Percentiles rank a stretch among this genome's conserved stretches.
These are phyloP conservation scores for Ziziphus jujuba DNA, from an alignment of 306 rosid species.

Conservation along the genomic window DNA sequence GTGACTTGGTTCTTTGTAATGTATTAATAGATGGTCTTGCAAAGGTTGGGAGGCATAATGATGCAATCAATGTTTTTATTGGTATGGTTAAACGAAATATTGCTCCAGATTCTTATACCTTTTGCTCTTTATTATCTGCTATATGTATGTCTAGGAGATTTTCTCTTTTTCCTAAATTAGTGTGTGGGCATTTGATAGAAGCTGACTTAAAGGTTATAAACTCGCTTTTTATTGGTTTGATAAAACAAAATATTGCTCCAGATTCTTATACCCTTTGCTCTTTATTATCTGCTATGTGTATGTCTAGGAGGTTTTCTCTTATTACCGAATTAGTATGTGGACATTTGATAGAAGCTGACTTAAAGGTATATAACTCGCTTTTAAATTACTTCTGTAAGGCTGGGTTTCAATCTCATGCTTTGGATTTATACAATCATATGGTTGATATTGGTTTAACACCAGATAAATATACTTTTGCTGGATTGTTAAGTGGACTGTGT, in stretches of 20 bases:
- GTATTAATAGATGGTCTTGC: conserved; percentile 58
- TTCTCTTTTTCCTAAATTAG: conserved; percentile 44
- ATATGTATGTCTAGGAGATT: conserved; percentile 40
- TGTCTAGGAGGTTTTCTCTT: conserved; percentile 42
- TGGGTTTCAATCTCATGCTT: conserved; percentile 41
- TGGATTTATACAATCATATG: conserved; percentile 43
- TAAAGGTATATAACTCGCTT: conserved; percentile 57
- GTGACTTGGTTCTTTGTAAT: conserved; percentile 54
- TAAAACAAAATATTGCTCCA: conserved; percentile 35
- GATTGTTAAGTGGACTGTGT: conserved; percentile 56
- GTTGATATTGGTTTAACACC: conserved; percentile 48
- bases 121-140: conserved; percentile 41
- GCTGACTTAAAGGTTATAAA: no score
- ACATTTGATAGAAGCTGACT: conserved; percentile 41
- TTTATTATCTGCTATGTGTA: conserved; percentile 36
- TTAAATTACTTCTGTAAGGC: conserved; percentile 47
- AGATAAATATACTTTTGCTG: conserved; percentile 62
- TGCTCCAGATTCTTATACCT: conserved; percentile 53
- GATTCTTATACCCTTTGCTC: conserved; percentile 51
- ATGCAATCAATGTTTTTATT: conserved; percentile 43
- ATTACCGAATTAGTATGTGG: conserved; percentile 38
- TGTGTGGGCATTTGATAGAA: conserved; percentile 25
- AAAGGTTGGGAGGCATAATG: conserved; percentile 48
- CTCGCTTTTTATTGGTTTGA: conserved; percentile 34
- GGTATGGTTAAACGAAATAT: conserved; percentile 27